phyloP scores from a whole-genome alignment of 371 early-diverging fungal genomes.

The Dinochytrium kinnereticum region DNA sequence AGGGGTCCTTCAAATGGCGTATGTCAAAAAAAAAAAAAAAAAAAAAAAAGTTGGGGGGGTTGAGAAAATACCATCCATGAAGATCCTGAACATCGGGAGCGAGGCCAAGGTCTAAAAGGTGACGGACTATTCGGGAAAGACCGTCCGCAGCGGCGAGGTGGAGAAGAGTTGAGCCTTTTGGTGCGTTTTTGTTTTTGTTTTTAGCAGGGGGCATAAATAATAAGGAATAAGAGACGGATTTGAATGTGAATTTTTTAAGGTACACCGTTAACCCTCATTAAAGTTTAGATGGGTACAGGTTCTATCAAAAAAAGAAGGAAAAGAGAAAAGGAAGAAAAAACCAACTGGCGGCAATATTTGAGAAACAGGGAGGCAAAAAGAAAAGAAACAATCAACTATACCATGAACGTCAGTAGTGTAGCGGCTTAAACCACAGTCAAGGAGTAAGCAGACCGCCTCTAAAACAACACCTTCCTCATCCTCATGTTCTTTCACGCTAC shows the following conservation, averaged over 20 bases:
- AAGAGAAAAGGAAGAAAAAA: too few relatives aligned
- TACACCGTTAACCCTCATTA: too few relatives aligned
- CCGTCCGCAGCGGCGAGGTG: conserved; percentile 30
- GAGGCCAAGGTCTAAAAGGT: conserved; percentile 14
- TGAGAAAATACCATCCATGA: conserved; percentile 13
- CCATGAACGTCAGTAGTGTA: background rate
- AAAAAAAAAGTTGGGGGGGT: too few relatives aligned
- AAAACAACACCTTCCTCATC: conserved; percentile 16
- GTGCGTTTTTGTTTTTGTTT: too few relatives aligned
- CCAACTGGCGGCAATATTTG: too few relatives aligned
- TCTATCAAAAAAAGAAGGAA: too few relatives aligned
- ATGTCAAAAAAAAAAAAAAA: background rate
- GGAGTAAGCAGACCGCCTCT: background rate
- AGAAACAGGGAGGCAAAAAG: too few relatives aligned
- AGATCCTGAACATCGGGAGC: conserved; percentile 25
- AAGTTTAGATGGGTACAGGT: too few relatives aligned
- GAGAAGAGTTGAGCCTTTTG: conserved; percentile 19
- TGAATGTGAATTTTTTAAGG: too few relatives aligned
- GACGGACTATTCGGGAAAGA: conserved; percentile 13
- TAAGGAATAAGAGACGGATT: too few relatives aligned
- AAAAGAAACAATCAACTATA: background rate
- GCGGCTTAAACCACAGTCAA: conserved; percentile 11
- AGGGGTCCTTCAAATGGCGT: conserved; percentile 18
- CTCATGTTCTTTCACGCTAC: background rate
- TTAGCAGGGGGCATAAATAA: too few relatives aligned